Evolutionary conservation across 2,329 filamentous ascomycete genomes (phyloP), one percentile per base, ranked within the genome.

Genomic region (Fusarium pseudocircinatum): DNA sequence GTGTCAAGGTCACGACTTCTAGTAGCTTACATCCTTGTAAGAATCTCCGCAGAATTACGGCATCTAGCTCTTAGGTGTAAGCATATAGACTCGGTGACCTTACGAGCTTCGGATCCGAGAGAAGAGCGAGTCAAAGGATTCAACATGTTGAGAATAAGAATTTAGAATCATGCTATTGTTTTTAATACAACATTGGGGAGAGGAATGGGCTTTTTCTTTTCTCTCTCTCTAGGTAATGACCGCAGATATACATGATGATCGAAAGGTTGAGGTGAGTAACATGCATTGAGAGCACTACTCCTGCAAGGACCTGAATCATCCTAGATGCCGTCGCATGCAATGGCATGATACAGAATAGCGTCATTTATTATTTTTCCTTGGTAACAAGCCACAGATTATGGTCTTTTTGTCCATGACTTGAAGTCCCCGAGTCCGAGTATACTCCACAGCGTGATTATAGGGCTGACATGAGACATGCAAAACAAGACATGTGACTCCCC

Each of bases 381-480:
- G 12, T 14, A 40, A 53, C 13, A 28, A 34, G 11, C 24, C 42
- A 24, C 28, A 26, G 34, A 46, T n/a, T 26, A 15, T 40, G 12
- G 24, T 24, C 39, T 52, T 40, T 34, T 20, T 20, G 26, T 44
- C 15, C n/a, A 11, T 42, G 12, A 6, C 34, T 54, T 30, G 22
- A 20, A 69, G 37, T 43, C 30, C 28, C 26, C 42, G 26, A 39
- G 37, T 49, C 24, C 6, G 6, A 40, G 50, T 36, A 36, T 13
- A 36, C 70, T 59, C 52, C 70, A 73, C 60, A 54, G 30, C 32
- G n/a, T 50, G 15, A 60, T 57, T 47, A 60, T 67, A 73, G 60
- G 60, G 70, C 70, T 73, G 70, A 70, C 70, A 63, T 67, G 70
- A 73, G 57, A 50, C 54, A 32, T 47, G 32, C 30, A n/a, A 47